phyloP scores from a whole-genome alignment of 83 land plant species.

The Picea mariana region DNA sequence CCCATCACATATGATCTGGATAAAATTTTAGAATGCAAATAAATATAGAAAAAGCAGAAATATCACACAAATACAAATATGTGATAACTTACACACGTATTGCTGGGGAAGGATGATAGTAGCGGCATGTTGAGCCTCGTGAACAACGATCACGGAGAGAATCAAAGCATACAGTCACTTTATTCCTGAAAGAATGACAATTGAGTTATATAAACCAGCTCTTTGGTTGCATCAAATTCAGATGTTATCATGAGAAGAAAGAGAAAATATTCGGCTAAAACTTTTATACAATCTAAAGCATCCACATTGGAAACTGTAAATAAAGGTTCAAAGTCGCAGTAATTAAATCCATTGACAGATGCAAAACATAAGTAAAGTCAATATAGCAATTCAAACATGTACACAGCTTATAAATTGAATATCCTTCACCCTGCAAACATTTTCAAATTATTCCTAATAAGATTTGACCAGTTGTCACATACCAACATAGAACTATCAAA shows the following conservation, averaged over 20 bases:
- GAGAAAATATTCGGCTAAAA: neutral
- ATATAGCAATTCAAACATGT: neutral
- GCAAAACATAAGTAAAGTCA: neutral
- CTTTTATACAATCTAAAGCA: neutral
- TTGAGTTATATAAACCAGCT: neutral
- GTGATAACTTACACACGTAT: slow-evolving; percentile 29
- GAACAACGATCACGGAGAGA: slow-evolving; percentile 31
- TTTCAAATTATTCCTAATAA: neutral
- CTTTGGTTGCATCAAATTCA: neutral
- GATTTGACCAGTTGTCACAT: neutral
- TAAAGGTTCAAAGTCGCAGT: neutral
- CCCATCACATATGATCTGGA: neutral
- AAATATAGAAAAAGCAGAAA: neutral
- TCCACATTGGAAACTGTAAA: neutral
- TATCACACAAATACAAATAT: neutral
- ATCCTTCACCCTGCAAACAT: neutral
- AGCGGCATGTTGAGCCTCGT: slow-evolving; percentile 32
- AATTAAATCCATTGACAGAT: neutral
- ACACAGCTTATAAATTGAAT: neutral
- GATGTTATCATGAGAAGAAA: neutral
- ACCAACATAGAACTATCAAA: too few relatives aligned
- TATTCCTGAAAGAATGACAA: slow-evolving; percentile 13
- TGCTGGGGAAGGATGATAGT: slow-evolving; percentile 38
- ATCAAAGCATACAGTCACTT: slow-evolving; percentile 35
- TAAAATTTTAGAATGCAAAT: neutral